Evolutionary conservation across 1,139 yeast genomes (phyloP), one percentile per base, ranked within the genome.

Genomic region (Taphrina wiesneri): DNA sequence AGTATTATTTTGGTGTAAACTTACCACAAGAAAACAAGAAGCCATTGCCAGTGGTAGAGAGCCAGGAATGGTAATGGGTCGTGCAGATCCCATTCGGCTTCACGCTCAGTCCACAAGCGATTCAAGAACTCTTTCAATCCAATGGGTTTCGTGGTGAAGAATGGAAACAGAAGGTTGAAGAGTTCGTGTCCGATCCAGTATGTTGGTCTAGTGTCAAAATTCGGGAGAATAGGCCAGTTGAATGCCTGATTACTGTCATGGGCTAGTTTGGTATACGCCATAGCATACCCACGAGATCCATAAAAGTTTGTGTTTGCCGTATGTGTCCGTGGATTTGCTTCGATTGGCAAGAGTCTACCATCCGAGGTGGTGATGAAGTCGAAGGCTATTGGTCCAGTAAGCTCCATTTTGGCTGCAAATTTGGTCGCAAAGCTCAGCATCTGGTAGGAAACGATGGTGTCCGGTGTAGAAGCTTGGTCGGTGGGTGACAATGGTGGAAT

Each of bases 181-280:
- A 56, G 43, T 25, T 56, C 62, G 30, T 56, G 62, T 7, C 53
- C 53, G 28, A 56, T 56, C 62, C 62, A 56, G 28, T 56, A 56
- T 15, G 62, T 56, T 25, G 62, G 62, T 32, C 53, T 28, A 13
- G 41, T 46, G 23, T 45, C 62, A 43, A 34, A 34, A 15, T 45
- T 45, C 3, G 62, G 62, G n/a, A 45, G 53, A 30, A 56, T 32
- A 6, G 62, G 62, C 62, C 62, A 56, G 30, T 56, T 25, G 45
- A 17, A 45, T 3, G 43, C 53, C 19, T 43, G 53, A n/a, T 56
- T 56, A 32, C 62, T 46, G 53, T 56, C 43, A 17, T 45, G 53
- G 6, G 53, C 62, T 28, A 45, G 30, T 30, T 45, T 56, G 4
- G 62, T 46, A 17, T 56, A 56, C 6, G 62, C 62, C 53, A 45